These are phyloP conservation scores for Grosmannia penicillata DNA, from an alignment of 2,329 filamentous ascomycete species.

Conservation along the genomic window DNA sequence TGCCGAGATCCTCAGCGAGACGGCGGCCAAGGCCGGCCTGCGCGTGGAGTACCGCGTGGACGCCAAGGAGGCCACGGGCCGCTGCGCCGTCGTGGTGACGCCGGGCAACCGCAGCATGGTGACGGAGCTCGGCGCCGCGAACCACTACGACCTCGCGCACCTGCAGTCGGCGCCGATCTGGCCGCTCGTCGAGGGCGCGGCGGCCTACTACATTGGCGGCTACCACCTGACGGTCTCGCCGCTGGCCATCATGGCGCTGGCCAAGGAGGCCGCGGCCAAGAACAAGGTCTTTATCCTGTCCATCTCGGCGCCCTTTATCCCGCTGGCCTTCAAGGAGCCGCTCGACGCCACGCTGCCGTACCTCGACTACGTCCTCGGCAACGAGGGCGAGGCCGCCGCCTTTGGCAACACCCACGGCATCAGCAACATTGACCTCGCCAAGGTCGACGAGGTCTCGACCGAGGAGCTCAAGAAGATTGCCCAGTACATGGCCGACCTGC, in stretches of 20 bases:
- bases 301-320: constrained; percentile 88
- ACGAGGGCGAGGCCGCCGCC: constrained; percentile 84
- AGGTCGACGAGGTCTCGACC: constrained; percentile 45
- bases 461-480: constrained; percentile 69
- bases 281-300: constrained; percentile 91
- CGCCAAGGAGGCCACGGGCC: constrained; percentile 68
- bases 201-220: constrained; percentile 85
- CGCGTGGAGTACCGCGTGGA: constrained; percentile 93
- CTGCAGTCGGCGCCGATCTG: constrained; percentile 84
- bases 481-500: constrained; percentile 69
- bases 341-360: constrained; percentile 76
- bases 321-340: constrained; percentile 94
- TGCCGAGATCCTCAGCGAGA: constrained; percentile 72
- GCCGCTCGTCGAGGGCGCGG: constrained; percentile 76
- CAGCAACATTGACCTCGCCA: constrained; percentile 21
- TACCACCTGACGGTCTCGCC: constrained; percentile 97
- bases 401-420: constrained; percentile 75
- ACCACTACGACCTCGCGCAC: constrained; percentile 92
- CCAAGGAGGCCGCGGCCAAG: constrained; percentile 72
- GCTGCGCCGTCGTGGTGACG: constrained; percentile 93
- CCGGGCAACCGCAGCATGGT: constrained; percentile 89
- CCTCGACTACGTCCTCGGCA: constrained; percentile 93
- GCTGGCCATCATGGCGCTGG: constrained; percentile 76
- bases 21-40: constrained; percentile 76
- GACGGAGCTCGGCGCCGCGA: constrained; percentile 90